Evolutionary conservation across 2,329 filamentous ascomycete species (phyloP).

Genomic region (Metarhizium humberi): DNA sequence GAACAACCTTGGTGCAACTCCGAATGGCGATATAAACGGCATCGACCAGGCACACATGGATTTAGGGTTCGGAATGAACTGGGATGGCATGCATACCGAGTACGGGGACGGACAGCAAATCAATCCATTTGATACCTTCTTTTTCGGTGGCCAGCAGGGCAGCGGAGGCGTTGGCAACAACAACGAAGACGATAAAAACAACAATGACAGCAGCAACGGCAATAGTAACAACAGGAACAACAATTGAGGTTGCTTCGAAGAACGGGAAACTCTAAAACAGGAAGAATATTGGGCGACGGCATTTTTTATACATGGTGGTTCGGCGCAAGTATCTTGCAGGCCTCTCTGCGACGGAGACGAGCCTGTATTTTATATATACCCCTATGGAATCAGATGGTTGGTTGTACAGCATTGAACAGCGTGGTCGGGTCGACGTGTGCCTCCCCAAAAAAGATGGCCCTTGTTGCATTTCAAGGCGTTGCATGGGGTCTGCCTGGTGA

Average conservation of each 20-base stretch:
- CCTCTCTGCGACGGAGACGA: too few species aligned
- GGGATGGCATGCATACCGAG: conserved; percentile 54
- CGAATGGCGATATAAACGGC: conserved; percentile 21
- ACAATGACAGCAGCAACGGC: not conserved
- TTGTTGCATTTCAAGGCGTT: not conserved
- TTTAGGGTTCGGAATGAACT: conserved; percentile 58
- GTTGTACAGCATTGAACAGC: conserved; percentile 13
- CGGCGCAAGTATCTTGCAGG: not conserved
- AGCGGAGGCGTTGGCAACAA: conserved; percentile 18
- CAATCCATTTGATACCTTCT: conserved; percentile 64
- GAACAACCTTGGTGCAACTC: conserved; percentile 30
- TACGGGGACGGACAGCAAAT: conserved; percentile 52
- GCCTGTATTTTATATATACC: not conserved
- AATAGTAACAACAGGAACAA: not conserved
- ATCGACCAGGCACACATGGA: conserved; percentile 45
- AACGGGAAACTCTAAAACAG: not conserved
- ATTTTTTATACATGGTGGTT: not conserved
- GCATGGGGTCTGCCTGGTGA: not conserved
- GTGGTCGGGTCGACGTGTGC: conserved; percentile 15
- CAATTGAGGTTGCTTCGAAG: not conserved
- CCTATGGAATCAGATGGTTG: not conserved
- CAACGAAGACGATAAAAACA: conserved; percentile 8
- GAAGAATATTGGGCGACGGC: not conserved
- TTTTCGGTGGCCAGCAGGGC: conserved; percentile 49
- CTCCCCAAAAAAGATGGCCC: not conserved